Evolutionary conservation across 768 basidiomycete species (phyloP).

Genomic region (Hortiboletus campestris): DNA sequence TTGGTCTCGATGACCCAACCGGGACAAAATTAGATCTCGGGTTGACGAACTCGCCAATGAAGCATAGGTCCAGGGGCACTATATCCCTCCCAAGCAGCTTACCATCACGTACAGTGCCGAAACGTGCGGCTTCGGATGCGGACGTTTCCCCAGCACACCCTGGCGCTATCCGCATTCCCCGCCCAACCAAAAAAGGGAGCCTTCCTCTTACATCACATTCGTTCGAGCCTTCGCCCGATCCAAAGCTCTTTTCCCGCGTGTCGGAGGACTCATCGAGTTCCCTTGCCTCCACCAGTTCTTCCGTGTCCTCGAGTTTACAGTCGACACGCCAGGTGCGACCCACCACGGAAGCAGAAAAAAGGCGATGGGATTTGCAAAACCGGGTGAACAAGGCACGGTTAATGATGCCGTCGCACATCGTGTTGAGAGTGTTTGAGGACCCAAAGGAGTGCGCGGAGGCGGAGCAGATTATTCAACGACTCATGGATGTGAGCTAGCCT

Average conservation of each 20-base stretch:
- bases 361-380: slow-evolving; percentile 55
- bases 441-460: slow-evolving; percentile 71
- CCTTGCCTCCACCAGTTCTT: slow-evolving; percentile 18
- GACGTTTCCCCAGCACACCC: slow-evolving; percentile 9
- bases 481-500: slow-evolving; percentile 1
- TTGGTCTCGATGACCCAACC: slow-evolving; percentile 59
- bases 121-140: slow-evolving; percentile 22
- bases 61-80: slow-evolving; percentile 5
- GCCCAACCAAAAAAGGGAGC: slow-evolving; percentile 7
- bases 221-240: slow-evolving; percentile 11
- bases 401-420: slow-evolving; percentile 54
- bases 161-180: slow-evolving; percentile 14
- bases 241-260: slow-evolving; percentile 1
- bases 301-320: slow-evolving; percentile 15
- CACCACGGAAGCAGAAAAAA: slow-evolving; percentile 55
- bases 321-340: slow-evolving; percentile 12
- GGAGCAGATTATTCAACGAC: slow-evolving; percentile 36
- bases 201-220: slow-evolving; percentile 15
- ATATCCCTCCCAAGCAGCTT: background rate
- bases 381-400: slow-evolving; percentile 62
- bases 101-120: slow-evolving; percentile 3
- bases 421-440: slow-evolving; percentile 63
- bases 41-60: slow-evolving; percentile 3
- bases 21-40: slow-evolving; percentile 34
- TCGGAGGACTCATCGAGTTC: slow-evolving; percentile 31